Evolutionary conservation across 1,284 basidiomycete genomes (phyloP).

Genomic region (Gymnopus androsaceus): DNA sequence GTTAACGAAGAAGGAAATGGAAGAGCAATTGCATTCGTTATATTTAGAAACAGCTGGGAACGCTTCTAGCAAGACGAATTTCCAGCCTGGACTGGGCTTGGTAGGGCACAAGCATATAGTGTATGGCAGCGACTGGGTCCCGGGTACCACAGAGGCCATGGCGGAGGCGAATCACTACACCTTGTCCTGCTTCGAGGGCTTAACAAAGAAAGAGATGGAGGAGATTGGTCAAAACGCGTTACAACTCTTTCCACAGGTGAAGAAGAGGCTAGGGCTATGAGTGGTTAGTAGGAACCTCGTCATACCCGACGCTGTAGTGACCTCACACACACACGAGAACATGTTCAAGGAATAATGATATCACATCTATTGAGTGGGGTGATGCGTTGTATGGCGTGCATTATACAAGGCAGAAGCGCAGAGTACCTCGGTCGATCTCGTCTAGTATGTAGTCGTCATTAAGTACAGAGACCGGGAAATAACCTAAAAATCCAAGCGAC

Average conservation of each 20-base stretch:
- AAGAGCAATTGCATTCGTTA: background rate
- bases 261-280: background rate
- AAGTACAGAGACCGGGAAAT: background rate
- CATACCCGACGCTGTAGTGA: background rate
- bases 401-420: background rate
- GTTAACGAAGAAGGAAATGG: background rate
- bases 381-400: background rate
- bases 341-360: slow-evolving; percentile 2
- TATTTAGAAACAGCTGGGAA: slow-evolving; percentile 3
- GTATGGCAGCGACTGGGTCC: slow-evolving; percentile 2
- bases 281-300: background rate
- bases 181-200: too few relatives aligned
- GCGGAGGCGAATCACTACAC: too few relatives aligned
- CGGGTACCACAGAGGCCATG: background rate
- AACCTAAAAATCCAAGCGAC: slow-evolving; percentile 2
- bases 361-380: slow-evolving; percentile 12
- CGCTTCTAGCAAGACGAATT: background rate
- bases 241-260: background rate
- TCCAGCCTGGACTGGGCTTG: background rate
- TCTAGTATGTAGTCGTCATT: slow-evolving; percentile 4
- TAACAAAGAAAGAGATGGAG: too few relatives aligned
- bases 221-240: background rate
- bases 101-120: background rate
- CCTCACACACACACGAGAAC: too few relatives aligned
- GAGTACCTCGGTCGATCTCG: background rate